Base-by-base conservation (phyloP, 2,329 filamentous ascomycete species). In the Clonostachys byssicola region DNA sequence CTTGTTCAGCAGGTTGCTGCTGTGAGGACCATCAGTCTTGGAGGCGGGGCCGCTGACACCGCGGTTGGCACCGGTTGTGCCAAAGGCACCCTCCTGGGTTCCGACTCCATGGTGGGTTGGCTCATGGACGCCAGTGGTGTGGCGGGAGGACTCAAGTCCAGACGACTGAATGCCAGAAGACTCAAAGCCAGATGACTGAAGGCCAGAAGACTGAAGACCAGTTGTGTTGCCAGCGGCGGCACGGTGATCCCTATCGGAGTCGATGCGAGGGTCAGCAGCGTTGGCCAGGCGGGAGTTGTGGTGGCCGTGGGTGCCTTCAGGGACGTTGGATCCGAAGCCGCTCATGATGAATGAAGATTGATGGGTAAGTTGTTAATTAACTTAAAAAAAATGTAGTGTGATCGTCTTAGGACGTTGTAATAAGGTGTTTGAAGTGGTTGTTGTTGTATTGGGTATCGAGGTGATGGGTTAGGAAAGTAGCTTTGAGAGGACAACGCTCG, bases 341-440 rank as follows among this genome's bases (percentile, higher is more conserved):
- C 23, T 30, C 23, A 30, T 30, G 23, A 30, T 30, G 23, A 30
- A 30, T 30, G 23, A 23, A 5, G 23, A 10, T 30, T 30, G 23
- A 4, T 30, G 9, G 23, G 23, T 30, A 30, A 30, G 8, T 3
- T 30, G 10, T 30, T 30, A 6, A n/a, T n/a, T n/a, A 30, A 30
- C 23, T 30, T 30, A 10, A 30, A 30, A 30, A 30, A 30, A 30
- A n/a, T n/a, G 23, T 30, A 30, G 23, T 30, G 23, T 30, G 23
- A 10, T 30, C 23, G 23, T 30, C 17, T 45, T 38, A 16, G 48
- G 48, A 40, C 45, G 44, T n/a, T 66, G 55, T 65, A 64, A 64
- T n/a, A 78, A 79, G 78, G 81, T 82, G 59, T 51, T 80, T 68
- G 48, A 78, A 79, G 78, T 81, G 81, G 59, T 51, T 80, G 68